These are phyloP conservation scores for Punica granatum DNA, from an alignment of 345 rosid species.

Conservation along the genomic window DNA sequence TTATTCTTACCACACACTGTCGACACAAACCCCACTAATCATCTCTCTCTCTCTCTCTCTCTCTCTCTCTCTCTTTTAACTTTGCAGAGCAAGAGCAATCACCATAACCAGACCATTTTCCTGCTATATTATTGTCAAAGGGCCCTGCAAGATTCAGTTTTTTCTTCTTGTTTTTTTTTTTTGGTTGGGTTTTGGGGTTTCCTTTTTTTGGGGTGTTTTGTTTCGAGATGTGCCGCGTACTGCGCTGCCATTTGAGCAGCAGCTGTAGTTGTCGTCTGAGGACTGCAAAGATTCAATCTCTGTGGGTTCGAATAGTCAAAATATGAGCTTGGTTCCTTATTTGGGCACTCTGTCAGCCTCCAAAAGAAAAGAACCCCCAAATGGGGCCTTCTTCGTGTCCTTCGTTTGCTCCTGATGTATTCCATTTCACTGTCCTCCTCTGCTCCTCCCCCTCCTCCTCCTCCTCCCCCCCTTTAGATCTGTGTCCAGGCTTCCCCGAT, in stretches of 20 bases:
- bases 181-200: background rate
- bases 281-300: slow-evolving; percentile 40
- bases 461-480: slow-evolving; percentile 40
- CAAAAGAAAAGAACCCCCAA: slow-evolving; percentile 23
- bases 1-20: background rate
- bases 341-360: slow-evolving; percentile 67
- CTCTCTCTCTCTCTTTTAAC: background rate
- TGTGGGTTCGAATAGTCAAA: slow-evolving; percentile 27
- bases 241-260: slow-evolving; percentile 3
- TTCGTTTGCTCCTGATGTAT: slow-evolving; percentile 50
- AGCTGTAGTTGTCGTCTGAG: slow-evolving; percentile 14
- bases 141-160: background rate
- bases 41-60: background rate
- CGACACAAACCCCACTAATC: background rate
- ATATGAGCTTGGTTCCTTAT: slow-evolving; percentile 27
- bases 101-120: background rate
- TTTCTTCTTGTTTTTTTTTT: background rate
- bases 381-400: slow-evolving; percentile 24
- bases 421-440: slow-evolving; percentile 25
- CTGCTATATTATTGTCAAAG: background rate
- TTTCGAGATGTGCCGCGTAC: no score
- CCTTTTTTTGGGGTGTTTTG: no score
- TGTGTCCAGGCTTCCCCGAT: slow-evolving; percentile 48
- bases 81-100: background rate
- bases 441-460: slow-evolving; percentile 8